phyloP scores from a whole-genome alignment of 1,139 yeast genomes.

The Lodderomyces margitis region DNA sequence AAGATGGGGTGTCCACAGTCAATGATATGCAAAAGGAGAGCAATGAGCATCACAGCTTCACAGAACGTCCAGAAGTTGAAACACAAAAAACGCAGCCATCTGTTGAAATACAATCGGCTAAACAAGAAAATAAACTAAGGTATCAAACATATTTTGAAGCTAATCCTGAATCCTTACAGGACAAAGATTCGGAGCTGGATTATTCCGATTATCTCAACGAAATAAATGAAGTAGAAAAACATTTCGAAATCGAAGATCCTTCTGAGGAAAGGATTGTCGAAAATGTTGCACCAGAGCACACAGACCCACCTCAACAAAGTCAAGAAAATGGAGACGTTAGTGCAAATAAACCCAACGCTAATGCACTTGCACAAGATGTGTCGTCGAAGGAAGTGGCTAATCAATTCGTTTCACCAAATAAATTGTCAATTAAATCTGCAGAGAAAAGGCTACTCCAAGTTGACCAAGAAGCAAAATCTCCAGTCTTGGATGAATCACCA shows the following conservation, averaged over 20 bases:
- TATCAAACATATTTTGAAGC: not conserved
- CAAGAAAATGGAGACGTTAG: too few species aligned
- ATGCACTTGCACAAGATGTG: too few species aligned
- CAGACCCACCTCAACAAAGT: not conserved
- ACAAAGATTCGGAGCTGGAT: not conserved
- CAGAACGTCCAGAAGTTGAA: too few species aligned
- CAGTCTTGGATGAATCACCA: not conserved
- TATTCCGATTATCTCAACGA: not conserved
- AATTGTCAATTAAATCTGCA: not conserved
- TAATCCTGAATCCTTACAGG: not conserved
- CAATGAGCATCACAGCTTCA: not conserved
- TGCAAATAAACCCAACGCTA: too few species aligned
- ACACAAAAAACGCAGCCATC: not conserved
- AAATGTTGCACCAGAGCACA: not conserved
- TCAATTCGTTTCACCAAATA: not conserved
- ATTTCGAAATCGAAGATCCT: not conserved
- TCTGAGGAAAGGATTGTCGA: not conserved
- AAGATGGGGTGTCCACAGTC: slow-evolving; percentile 3
- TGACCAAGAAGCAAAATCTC: not conserved
- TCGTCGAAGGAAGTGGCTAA: not conserved
- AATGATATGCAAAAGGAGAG: too few species aligned
- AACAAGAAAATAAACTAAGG: not conserved
- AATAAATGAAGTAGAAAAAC: not conserved
- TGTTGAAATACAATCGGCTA: not conserved
- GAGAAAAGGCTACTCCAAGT: not conserved